Percentiles rank a stretch among this genome's conserved stretches.
phyloP scores from a whole-genome alignment of 176 grass and related monocot genomes.

The Avena insularis region DNA sequence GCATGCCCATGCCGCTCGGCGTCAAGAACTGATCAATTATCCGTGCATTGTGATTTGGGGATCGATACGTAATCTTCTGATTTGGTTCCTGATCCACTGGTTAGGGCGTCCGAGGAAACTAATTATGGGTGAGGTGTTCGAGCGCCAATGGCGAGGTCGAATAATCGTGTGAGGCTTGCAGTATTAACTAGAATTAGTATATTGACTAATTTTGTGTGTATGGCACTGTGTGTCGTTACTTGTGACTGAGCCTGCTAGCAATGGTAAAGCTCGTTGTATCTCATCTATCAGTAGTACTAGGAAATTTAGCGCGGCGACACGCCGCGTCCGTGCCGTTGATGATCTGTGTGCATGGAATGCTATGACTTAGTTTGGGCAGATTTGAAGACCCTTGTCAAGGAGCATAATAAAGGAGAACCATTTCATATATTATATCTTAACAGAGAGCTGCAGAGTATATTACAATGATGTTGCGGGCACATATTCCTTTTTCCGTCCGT shows the following conservation, averaged over 20 bases:
- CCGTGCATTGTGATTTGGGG: background rate
- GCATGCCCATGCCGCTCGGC: slow-evolving; percentile 59
- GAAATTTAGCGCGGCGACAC: no score
- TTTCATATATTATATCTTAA: no score
- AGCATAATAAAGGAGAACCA: no score
- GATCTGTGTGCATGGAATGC: no score
- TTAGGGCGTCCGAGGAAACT: background rate
- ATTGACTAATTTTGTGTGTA: slow-evolving; percentile 21
- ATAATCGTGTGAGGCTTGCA: background rate
- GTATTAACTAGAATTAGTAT: slow-evolving; percentile 16
- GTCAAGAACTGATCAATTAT: slow-evolving; percentile 63
- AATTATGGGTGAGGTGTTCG: background rate
- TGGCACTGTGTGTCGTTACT: background rate
- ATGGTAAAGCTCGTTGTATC: slow-evolving; percentile 31
- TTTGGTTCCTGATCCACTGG: background rate
- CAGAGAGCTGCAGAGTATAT: no score
- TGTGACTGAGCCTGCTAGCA: background rate
- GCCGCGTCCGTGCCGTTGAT: no score
- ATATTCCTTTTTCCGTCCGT: no score
- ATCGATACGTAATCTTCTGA: background rate
- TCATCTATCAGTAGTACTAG: background rate
- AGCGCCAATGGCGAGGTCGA: slow-evolving; percentile 12
- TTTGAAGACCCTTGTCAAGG: no score
- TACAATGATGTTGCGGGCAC: no score
- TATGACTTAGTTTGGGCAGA: no score